These are phyloP conservation scores for Ascomycota sp. DNA, from an alignment of 2,329 filamentous ascomycete genomes.

Conservation along the genomic window DNA sequence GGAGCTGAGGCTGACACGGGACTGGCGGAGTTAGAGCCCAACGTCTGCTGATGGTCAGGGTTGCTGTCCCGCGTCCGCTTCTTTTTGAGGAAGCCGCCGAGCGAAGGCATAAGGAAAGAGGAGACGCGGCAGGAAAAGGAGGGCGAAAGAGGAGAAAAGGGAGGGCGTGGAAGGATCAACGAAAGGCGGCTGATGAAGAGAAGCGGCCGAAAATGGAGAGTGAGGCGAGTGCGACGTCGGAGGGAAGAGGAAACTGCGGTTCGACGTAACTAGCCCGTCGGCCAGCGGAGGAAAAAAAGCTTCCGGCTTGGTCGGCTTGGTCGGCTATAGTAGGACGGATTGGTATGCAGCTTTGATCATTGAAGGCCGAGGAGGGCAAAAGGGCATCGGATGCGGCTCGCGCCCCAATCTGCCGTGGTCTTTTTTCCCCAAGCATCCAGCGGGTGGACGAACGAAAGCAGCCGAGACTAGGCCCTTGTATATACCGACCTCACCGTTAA, in stretches of 20 bases:
- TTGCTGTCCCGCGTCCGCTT: constrained; percentile 90
- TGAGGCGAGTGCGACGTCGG: neutral
- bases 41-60: constrained; percentile 30
- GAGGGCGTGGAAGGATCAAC: neutral
- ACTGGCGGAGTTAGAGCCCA: constrained; percentile 44
- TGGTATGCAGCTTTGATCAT: neutral
- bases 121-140: neutral
- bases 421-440: too few species aligned
- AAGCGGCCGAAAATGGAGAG: neutral
- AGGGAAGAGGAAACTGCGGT: too few species aligned
- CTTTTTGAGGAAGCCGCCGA: constrained; percentile 94
- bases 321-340: neutral
- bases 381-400: neutral
- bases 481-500: too few species aligned
- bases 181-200: neutral
- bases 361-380: neutral
- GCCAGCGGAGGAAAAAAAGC: too few species aligned
- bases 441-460: too few species aligned
- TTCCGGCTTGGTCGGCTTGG: too few species aligned
- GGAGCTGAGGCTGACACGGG: constrained; percentile 37
- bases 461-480: too few species aligned
- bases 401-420: too few species aligned
- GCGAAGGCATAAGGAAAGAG: constrained; percentile 53
- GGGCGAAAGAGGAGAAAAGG: neutral
- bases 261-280: too few species aligned